Conservation (phyloP, 2,329 filamentous ascomycete species). For the Cordyceps tenuipes region DNA sequence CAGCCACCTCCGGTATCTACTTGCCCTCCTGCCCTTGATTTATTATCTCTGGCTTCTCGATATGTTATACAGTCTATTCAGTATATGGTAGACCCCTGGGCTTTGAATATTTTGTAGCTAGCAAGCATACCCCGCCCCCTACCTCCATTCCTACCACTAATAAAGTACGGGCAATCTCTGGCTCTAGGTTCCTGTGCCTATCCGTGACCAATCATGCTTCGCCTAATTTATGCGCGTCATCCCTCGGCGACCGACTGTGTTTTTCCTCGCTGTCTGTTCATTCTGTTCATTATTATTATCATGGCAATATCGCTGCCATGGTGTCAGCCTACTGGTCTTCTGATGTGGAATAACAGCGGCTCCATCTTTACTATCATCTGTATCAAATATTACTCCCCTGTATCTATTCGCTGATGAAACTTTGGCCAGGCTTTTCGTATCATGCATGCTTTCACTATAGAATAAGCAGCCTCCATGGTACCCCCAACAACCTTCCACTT, state of each 20-base stretch:
- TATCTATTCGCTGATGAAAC: too few relatives aligned
- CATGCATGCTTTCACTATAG: too few relatives aligned
- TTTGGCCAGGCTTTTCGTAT: too few relatives aligned
- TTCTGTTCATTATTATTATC: too few relatives aligned
- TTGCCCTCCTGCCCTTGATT: not conserved
- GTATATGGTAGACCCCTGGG: too few relatives aligned
- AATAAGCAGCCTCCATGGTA: not conserved
- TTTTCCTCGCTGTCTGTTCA: slow-evolving; percentile 3
- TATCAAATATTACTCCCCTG: too few relatives aligned
- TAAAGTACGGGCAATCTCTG: not conserved
- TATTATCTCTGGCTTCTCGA: not conserved
- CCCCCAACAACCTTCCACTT: not conserved
- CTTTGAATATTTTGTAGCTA: not conserved
- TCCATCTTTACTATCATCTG: not conserved
- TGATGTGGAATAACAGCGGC: not conserved
- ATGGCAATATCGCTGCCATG: not conserved
- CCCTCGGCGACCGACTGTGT: slow-evolving; percentile 6
- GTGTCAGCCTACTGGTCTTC: not conserved
- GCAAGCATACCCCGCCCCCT: not conserved
- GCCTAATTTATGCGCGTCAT: slow-evolving; percentile 6
- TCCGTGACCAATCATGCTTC: not conserved
- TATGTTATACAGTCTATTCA: too few relatives aligned
- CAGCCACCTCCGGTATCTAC: not conserved
- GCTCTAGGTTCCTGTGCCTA: not conserved
- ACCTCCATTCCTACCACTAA: too few relatives aligned